Base-by-base conservation (phyloP, 2,329 filamentous ascomycete species). In the Hortaea sp. region DNA sequence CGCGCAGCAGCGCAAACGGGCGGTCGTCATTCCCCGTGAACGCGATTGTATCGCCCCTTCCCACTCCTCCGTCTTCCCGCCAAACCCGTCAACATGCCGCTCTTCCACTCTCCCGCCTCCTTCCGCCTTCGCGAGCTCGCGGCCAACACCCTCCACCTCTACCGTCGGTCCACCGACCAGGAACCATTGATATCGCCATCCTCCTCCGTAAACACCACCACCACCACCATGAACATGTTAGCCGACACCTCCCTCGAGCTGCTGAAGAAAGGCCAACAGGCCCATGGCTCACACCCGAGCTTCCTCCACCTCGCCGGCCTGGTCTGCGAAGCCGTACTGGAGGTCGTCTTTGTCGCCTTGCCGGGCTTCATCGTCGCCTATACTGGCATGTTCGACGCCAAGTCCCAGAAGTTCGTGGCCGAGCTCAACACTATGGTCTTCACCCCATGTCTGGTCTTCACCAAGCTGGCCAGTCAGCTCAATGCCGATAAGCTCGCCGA, bases 391-490 rank as follows among this genome's bases (percentile, higher is more conserved):
- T 97, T 98, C 67, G 88, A 94, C 67, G 88, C 87, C 53, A 88
- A 95, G 43, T 86, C 89, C 65, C 92, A 98, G 66, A 97, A 95
- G 68, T 94, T 98, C 62, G 75, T 95, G 43, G 90, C 92, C 45
- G 95, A 98, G 63, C 75, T 98, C 56, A 98, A 98, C 66, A 88
- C 95, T 49, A 86, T 85, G 71, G 76, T 98, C 38, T 98, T 98
- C 68, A 98, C 92, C 29, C 92, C 92, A 54, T 97, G 92, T 66
- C 80, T 98, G 53, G 88, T 98, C 66, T 98, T 97, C 67, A 95
- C 87, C 11, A 98, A 98, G 68, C 78, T 98, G 35, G 92, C 89
- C 5, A 94, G 88, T 1, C 90, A 98, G 67, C 77, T 98, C 48
- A 95, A 85, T 40, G 85, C 88, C 45, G 84, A 92, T 51, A 95